These are phyloP conservation scores for Sugiyamaella castrensis DNA, from an alignment of 1,139 yeast species.

Conservation along the genomic window DNA sequence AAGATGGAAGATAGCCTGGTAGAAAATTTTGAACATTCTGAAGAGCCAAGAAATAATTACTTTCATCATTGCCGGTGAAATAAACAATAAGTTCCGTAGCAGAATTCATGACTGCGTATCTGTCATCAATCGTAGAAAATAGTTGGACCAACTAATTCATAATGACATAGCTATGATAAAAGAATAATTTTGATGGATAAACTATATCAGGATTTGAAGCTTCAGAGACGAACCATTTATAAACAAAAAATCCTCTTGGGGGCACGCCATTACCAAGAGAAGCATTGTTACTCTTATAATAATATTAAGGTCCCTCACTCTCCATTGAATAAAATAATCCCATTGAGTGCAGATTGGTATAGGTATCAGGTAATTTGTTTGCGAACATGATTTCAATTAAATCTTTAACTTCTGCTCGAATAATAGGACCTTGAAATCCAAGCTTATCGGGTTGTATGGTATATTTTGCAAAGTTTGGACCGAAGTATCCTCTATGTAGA, in stretches of 20 bases:
- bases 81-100: not conserved
- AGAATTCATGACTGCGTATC: not conserved
- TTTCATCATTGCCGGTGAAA: not conserved
- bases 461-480: not conserved
- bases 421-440: not conserved
- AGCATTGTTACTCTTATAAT: no score
- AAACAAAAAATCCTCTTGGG: no score
- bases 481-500: no score
- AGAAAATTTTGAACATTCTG: not conserved
- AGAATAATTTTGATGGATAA: not conserved
- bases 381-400: not conserved
- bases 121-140: not conserved
- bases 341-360: not conserved
- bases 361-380: not conserved
- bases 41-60: not conserved
- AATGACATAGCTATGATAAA: not conserved
- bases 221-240: no score
- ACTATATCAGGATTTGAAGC: not conserved
- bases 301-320: no score
- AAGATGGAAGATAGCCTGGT: not conserved
- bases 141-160: not conserved
- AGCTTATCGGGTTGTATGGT: not conserved
- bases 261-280: no score
- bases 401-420: not conserved
- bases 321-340: not conserved